Base-by-base conservation (phyloP, 208 protist genomes). In the Naegleria lovaniensis region DNA sequence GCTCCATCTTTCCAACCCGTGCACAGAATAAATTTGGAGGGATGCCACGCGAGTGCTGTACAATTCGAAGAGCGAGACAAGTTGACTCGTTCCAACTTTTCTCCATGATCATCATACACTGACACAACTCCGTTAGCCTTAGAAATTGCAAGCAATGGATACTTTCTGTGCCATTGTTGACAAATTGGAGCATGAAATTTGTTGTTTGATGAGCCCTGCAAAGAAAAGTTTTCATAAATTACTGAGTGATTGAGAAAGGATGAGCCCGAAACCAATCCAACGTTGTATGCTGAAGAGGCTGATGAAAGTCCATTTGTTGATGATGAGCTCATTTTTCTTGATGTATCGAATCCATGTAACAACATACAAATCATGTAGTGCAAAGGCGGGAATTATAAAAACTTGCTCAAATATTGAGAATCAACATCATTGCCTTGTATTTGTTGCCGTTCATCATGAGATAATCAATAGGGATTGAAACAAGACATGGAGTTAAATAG, bases 1-100 rank as follows among this genome's bases (percentile, higher is more conserved):
- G 93, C 93, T 75, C 97, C 97, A 91, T 92, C 95, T 89, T 92
- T 94, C 96, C 95, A 97, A 36, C 97, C 97, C 85, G 97, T 95
- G 16, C 94, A 91, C 9, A 98, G 92, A 38, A 96, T 83, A 39
- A 92, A 48, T 58, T 95, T 92, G 13, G 88, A 93, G 19, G 97
- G 97, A 91, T 98, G 97, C 97, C 97, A 98, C 15, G 94, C 92
- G 38, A 97, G 92, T 38, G 92, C 16, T 13, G 91, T 89, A 90
- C 9, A 95, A 88, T 51, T 58, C 13, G n/a, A 39, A 36, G 85
- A 58, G 4, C 85, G 5, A 88, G 41, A 58, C 9, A 88, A 88
- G 15, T 48, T 48, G 9, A 58, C n/a, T 33, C 40, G 11, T 58
- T 88, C 85, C 4, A 59, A 19, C 55, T 39, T 51, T 39, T 88